Evolutionary conservation across 2,329 filamentous ascomycete species (phyloP).

Genomic region (Colletotrichum lindemuthianum): DNA sequence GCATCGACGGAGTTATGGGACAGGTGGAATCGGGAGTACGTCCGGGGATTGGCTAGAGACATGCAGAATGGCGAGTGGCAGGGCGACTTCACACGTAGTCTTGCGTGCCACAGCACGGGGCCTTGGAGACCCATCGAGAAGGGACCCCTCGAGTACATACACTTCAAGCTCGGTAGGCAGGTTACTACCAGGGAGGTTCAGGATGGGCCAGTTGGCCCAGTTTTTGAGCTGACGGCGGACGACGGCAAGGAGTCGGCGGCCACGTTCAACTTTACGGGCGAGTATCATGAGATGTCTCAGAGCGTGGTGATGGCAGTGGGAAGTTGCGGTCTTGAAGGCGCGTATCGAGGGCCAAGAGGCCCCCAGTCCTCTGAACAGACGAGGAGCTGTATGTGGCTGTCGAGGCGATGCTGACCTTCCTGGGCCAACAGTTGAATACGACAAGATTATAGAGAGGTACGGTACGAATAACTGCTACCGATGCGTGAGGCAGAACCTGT

Average conservation of each 20-base stretch:
- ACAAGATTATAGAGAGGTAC: too few relatives aligned
- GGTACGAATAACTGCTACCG: too few relatives aligned
- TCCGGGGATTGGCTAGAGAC: background rate
- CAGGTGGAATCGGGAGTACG: conserved; percentile 1
- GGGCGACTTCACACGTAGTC: background rate
- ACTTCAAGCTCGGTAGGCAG: background rate
- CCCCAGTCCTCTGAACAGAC: too few relatives aligned
- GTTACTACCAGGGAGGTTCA: too few relatives aligned
- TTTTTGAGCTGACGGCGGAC: background rate
- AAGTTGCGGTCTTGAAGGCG: too few relatives aligned
- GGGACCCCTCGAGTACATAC: background rate
- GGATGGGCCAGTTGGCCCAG: background rate
- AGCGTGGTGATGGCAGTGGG: background rate
- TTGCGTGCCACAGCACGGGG: background rate
- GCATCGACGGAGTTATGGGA: background rate
- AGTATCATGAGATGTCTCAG: background rate
- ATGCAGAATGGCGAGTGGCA: conserved; percentile 1
- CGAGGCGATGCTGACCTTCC: too few relatives aligned
- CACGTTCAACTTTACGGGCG: background rate
- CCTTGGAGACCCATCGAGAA: background rate
- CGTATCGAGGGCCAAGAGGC: too few relatives aligned
- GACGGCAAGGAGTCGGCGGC: background rate
- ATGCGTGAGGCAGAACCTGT: too few relatives aligned
- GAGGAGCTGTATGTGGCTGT: too few relatives aligned
- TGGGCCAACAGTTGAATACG: too few relatives aligned